Evolutionary conservation across 1,284 basidiomycete genomes (phyloP).

Genomic region (Ganoderma resinaceum): DNA sequence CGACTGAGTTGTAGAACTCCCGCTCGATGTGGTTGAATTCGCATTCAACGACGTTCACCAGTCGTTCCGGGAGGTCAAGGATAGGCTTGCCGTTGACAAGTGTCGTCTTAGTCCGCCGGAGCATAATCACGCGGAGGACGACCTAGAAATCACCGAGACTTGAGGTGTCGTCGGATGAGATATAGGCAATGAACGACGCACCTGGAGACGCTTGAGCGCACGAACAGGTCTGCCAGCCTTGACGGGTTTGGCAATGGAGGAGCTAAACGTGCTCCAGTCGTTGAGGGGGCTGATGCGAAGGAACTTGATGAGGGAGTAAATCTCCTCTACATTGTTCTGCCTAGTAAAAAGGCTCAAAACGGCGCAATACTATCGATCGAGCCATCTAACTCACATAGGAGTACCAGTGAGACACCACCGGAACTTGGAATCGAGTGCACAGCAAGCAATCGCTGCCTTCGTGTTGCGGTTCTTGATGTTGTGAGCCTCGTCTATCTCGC

Average conservation of each 20-base stretch:
- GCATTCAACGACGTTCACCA: conserved; percentile 78
- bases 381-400: conserved; percentile 68
- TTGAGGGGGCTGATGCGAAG: conserved; percentile 86
- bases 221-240: conserved; percentile 72
- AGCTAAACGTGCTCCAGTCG: conserved; percentile 81
- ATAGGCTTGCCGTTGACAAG: conserved; percentile 86
- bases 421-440: conserved; percentile 78
- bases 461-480: conserved; percentile 95
- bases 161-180: background rate
- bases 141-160: conserved; percentile 50
- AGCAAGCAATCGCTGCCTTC: conserved; percentile 84
- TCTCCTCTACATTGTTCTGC: conserved; percentile 86
- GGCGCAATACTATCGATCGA: too few relatives aligned
- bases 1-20: conserved; percentile 83
- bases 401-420: conserved; percentile 94
- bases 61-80: conserved; percentile 83
- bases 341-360: conserved; percentile 20
- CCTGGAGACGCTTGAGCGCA: conserved; percentile 87
- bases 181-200: conserved; percentile 38
- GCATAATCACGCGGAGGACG: conserved; percentile 89
- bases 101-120: conserved; percentile 88
- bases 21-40: conserved; percentile 77
- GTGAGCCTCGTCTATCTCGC: conserved; percentile 86
- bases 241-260: conserved; percentile 82
- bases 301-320: conserved; percentile 92